Evolutionary conservation across 2,329 filamentous ascomycete genomes (phyloP), one percentile per base, ranked within the genome.

Genomic region (Penicillium sp.): DNA sequence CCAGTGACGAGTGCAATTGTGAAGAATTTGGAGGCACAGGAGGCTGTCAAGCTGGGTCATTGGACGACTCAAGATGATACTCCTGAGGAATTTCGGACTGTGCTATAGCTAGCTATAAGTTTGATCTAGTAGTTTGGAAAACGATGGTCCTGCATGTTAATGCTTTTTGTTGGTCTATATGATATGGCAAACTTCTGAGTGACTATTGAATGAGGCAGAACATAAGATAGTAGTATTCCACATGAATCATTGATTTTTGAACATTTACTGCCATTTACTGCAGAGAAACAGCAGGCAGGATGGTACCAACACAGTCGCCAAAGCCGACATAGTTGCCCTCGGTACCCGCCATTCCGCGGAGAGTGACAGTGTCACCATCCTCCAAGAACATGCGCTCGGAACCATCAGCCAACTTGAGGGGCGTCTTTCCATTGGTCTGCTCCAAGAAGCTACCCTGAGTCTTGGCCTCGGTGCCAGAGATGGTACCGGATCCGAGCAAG

Each of bases 401-500:
- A 6, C 86, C 87, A 4, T 83, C 83, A 0, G 78, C 77, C 16
- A 92, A 72, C 62, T 81, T 79, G 22, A 92, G 77, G 0, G 82
- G 72, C 2, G 77, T 77, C 74, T 90, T 91, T 1, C 90, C 90
- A 58, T 85, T 79, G 0, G 83, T 90, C 68, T 88, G 85, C 74
- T 94, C 90, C 43, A 93, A 71, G 45, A 93, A 72, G 67, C 87
- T 88, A 1, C 90, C 90, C 59, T 86, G 78, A 6, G 84, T 83
- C 10, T 75, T 74, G n/a, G 75, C 71, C 43, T 78, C 78, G 5
- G 72, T 79, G 2, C 90, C 90, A 42, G 84, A 87, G 64, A 94
- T 93, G 1, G 90, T 94, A 3, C 90, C 90, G 2, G 87, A 90
- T 2, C 89, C 90, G 5, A 94, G 75, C 49, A 94, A 72, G 67